These are phyloP conservation scores for Tranzscheliella williamsii DNA, from an alignment of 1,284 basidiomycete genomes.

Conservation along the genomic window DNA sequence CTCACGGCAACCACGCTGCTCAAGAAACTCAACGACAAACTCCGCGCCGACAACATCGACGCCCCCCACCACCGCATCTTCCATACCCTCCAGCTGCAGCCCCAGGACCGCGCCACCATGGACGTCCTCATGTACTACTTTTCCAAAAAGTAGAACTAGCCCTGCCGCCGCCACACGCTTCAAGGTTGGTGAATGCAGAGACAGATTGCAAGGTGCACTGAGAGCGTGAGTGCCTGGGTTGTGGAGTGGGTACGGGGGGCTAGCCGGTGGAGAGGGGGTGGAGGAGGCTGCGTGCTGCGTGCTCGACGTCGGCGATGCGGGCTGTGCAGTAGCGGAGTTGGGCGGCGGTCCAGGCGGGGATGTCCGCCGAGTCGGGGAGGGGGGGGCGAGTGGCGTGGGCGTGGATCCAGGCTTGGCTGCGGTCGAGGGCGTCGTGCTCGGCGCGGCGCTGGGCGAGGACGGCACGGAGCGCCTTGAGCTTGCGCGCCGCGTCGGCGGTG, in stretches of 20 bases:
- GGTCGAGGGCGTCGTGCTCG: conserved; percentile 24
- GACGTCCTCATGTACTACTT: conserved; percentile 46
- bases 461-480: conserved; percentile 16
- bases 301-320: too few species aligned
- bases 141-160: conserved; percentile 12
- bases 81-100: conserved; percentile 4
- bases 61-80: conserved; percentile 18
- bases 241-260: too few species aligned
- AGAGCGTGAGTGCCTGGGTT: too few species aligned
- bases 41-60: not conserved
- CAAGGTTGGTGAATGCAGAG: too few species aligned
- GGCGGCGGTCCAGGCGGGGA: too few species aligned
- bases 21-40: conserved; percentile 11
- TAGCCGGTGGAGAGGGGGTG: too few species aligned
- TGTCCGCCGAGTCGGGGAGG: too few species aligned
- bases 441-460: conserved; percentile 22
- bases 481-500: conserved; percentile 24
- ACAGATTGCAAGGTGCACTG: too few species aligned
- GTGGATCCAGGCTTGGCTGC: conserved; percentile 19
- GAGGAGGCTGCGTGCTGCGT: too few species aligned
- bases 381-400: not conserved
- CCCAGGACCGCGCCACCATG: conserved; percentile 11
- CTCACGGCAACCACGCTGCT: conserved; percentile 12
- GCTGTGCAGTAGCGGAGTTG: too few species aligned
- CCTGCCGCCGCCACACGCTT: too few species aligned